A percentile compares a stretch with the other conserved stretches of the same genome.
phyloP scores from a whole-genome alignment of 2,329 filamentous ascomycete genomes.

The Trichothecium sympodiale region DNA sequence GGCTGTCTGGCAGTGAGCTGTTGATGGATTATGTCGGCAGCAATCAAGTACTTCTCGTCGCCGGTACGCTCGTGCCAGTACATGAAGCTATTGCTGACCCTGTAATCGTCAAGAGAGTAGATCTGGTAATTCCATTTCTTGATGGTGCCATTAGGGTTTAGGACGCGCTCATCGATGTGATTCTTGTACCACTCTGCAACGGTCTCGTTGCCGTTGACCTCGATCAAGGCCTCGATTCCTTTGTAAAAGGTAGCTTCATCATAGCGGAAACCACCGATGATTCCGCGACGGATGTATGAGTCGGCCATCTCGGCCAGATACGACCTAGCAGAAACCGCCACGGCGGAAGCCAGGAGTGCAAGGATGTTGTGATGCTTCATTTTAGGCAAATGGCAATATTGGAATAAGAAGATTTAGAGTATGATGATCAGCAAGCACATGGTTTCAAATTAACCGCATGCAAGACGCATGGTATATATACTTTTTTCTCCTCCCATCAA shows the following conservation, averaged over 20 bases:
- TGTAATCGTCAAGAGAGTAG: constrained; percentile 38
- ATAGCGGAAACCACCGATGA: constrained; percentile 29
- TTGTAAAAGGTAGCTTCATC: constrained; percentile 33
- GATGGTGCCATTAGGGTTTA: constrained; percentile 34
- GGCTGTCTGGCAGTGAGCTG: constrained; percentile 33
- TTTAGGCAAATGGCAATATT: too few relatives aligned
- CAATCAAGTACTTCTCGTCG: constrained; percentile 33
- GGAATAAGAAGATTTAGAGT: too few relatives aligned
- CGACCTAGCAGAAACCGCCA: constrained; percentile 1
- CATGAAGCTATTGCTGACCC: constrained; percentile 38
- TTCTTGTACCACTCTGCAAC: constrained; percentile 30
- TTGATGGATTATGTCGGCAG: constrained; percentile 29
- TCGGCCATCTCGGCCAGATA: constrained; percentile 28
- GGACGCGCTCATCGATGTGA: constrained; percentile 31
- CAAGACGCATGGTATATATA: too few relatives aligned
- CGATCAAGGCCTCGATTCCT: constrained; percentile 33
- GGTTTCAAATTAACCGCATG: too few relatives aligned
- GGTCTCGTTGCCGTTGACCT: constrained; percentile 25
- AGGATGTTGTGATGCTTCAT: too few relatives aligned
- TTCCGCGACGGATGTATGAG: constrained; percentile 30
- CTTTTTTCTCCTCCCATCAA: too few relatives aligned
- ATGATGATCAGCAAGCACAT: too few relatives aligned
- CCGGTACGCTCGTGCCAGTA: constrained; percentile 32
- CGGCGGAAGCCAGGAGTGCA: too few relatives aligned
- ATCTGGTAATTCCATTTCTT: constrained; percentile 30